A percentile compares a stretch with the other conserved stretches of the same genome.
These are phyloP conservation scores for Piper betle DNA, from an alignment of 164 flowering plant genomes.

Conservation along the genomic window DNA sequence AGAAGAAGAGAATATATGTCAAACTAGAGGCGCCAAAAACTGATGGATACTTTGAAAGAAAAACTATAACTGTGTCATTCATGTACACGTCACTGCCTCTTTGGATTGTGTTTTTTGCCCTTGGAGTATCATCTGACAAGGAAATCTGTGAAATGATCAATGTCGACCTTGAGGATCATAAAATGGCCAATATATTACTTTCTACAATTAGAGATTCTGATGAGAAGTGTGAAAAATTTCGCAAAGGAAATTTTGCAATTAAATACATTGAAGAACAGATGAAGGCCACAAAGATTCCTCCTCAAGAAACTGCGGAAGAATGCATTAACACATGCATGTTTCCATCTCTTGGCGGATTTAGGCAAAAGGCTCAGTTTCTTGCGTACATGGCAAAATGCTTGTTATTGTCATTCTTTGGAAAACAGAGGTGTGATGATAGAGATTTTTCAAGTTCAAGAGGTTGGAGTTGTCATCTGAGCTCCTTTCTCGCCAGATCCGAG, in stretches of 20 bases:
- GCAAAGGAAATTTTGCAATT: constrained; percentile 32
- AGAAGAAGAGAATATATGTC: constrained; percentile 42
- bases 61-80: constrained; percentile 40
- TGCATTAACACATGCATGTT: constrained; percentile 42
- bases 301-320: constrained; percentile 38
- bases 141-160: constrained; percentile 65
- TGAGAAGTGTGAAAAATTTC: constrained; percentile 38
- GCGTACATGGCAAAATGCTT: constrained; percentile 88
- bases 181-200: constrained; percentile 40
- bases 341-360: constrained; percentile 31
- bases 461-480: constrained; percentile 71
- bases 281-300: constrained; percentile 41
- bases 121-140: constrained; percentile 63
- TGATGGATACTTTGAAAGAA: constrained; percentile 36
- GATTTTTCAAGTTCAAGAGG: constrained; percentile 88
- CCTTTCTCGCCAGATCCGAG: constrained; percentile 62
- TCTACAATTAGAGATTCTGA: constrained; percentile 76
- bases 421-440: constrained; percentile 56
- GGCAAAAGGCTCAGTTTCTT: constrained; percentile 63
- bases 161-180: constrained; percentile 27
- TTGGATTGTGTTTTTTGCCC: constrained; percentile 83
- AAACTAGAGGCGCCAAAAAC: constrained; percentile 31
- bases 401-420: constrained; percentile 46
- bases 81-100: constrained; percentile 41
- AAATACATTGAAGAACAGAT: constrained; percentile 21